These are phyloP conservation scores for Mollisiaceae sp. DNA, from an alignment of 2,329 filamentous ascomycete genomes.

Conservation along the genomic window DNA sequence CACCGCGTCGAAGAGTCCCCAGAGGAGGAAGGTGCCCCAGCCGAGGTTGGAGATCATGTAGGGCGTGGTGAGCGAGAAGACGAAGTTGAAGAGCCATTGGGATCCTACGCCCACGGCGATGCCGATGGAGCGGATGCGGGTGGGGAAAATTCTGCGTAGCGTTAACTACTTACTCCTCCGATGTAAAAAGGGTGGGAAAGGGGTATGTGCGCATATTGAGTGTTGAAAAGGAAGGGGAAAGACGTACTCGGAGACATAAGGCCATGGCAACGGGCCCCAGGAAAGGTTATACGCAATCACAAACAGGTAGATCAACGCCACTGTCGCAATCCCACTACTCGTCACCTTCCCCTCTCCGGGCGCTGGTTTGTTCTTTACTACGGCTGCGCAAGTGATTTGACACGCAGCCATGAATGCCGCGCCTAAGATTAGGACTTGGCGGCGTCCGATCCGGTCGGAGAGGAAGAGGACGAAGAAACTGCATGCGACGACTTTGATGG, in stretches of 20 bases:
- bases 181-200: background rate
- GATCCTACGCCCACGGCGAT: constrained; percentile 56
- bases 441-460: constrained; percentile 53
- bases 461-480: constrained; percentile 57
- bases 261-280: constrained; percentile 57
- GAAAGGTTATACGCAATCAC: constrained; percentile 57
- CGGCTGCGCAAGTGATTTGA: constrained; percentile 50
- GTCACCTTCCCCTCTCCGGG: constrained; percentile 40
- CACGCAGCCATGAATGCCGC: constrained; percentile 52
- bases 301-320: constrained; percentile 60
- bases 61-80: constrained; percentile 54
- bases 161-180: too few species aligned
- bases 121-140: constrained; percentile 51
- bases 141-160: constrained; percentile 55
- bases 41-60: constrained; percentile 55
- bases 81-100: constrained; percentile 59
- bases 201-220: too few species aligned
- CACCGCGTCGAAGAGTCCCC: constrained; percentile 50
- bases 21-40: constrained; percentile 52
- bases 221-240: background rate
- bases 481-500: constrained; percentile 57
- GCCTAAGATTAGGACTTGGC: constrained; percentile 49
- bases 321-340: constrained; percentile 53
- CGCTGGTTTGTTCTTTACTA: constrained; percentile 49
- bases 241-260: constrained; percentile 49